Conservation (phyloP, 1,284 basidiomycete species). For the Ustilago esculenta region DNA sequence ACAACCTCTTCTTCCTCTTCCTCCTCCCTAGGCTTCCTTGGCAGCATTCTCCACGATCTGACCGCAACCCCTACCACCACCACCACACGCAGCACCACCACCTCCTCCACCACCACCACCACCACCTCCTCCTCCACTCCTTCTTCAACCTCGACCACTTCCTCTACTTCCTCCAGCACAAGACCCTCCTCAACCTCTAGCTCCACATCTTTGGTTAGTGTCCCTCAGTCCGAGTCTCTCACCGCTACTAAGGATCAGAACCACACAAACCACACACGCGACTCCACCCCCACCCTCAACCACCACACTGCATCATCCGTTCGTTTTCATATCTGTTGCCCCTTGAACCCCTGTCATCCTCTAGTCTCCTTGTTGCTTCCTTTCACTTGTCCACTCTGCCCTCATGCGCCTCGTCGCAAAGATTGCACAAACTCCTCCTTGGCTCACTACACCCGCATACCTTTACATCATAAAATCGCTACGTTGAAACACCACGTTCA, state of each 20-base stretch:
- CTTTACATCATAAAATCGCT: too few species aligned
- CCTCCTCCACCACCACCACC: slow-evolving; percentile 11
- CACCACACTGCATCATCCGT: slow-evolving; percentile 16
- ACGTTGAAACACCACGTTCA: too few species aligned
- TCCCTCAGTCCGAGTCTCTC: slow-evolving; percentile 19
- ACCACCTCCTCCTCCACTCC: slow-evolving; percentile 20
- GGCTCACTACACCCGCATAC: too few species aligned
- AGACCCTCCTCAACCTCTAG: slow-evolving; percentile 23
- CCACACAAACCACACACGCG: neutral
- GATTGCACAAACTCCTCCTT: slow-evolving; percentile 1
- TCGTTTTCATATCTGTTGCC: slow-evolving; percentile 23
- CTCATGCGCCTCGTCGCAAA: slow-evolving; percentile 29
- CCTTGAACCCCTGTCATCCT: slow-evolving; percentile 13
- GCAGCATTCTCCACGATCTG: neutral
- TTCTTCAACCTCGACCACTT: slow-evolving; percentile 15
- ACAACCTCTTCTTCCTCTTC: slow-evolving; percentile 15
- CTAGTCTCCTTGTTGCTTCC: slow-evolving; percentile 24
- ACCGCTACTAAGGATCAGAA: slow-evolving; percentile 11
- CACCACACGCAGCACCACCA: slow-evolving; percentile 10
- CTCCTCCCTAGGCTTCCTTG: neutral
- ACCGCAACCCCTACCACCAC: neutral
- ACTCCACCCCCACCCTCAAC: neutral
- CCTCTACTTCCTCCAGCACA: slow-evolving; percentile 24
- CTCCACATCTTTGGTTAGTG: slow-evolving; percentile 27
- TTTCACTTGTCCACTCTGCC: slow-evolving; percentile 21